phyloP scores from a whole-genome alignment of 2,329 filamentous ascomycete species.

The Pseudocercospora cruenta region DNA sequence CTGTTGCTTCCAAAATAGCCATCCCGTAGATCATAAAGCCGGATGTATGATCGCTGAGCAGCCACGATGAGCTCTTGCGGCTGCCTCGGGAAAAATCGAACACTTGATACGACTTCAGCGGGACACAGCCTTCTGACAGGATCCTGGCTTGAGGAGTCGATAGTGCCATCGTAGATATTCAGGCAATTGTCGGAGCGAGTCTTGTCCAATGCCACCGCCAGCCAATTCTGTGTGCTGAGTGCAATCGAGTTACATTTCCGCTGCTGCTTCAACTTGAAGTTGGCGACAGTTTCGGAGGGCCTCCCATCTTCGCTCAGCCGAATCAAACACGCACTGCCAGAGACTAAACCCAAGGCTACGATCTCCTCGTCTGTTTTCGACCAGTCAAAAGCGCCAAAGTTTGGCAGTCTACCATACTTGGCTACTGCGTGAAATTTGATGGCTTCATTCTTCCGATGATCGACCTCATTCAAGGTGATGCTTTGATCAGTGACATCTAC shows the following conservation, averaged over 20 bases:
- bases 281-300: slow-evolving; percentile 52
- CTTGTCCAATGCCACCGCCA: slow-evolving; percentile 79
- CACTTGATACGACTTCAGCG: slow-evolving; percentile 75
- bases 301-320: slow-evolving; percentile 67
- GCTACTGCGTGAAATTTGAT: slow-evolving; percentile 10
- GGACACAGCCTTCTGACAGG: slow-evolving; percentile 60
- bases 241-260: slow-evolving; percentile 80
- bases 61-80: slow-evolving; percentile 76
- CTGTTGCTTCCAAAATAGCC: slow-evolving; percentile 28
- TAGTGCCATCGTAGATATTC: slow-evolving; percentile 75
- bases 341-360: slow-evolving; percentile 74
- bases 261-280: slow-evolving; percentile 73
- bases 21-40: slow-evolving; percentile 74
- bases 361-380: slow-evolving; percentile 65
- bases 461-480: slow-evolving; percentile 61
- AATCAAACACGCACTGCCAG: slow-evolving; percentile 74
- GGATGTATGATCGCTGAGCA: slow-evolving; percentile 73
- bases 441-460: slow-evolving; percentile 44
- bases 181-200: slow-evolving; percentile 81
- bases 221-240: slow-evolving; percentile 70
- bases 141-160: slow-evolving; percentile 55
- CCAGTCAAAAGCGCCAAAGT: slow-evolving; percentile 69
- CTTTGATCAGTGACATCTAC: slow-evolving; percentile 64
- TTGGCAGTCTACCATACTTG: slow-evolving; percentile 52
- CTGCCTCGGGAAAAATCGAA: slow-evolving; percentile 78